A percentile compares a stretch with the other conserved stretches of the same genome.
Evolutionary conservation across 2,329 filamentous ascomycete species (phyloP).

Genomic region (Trichoderma sp.): DNA sequence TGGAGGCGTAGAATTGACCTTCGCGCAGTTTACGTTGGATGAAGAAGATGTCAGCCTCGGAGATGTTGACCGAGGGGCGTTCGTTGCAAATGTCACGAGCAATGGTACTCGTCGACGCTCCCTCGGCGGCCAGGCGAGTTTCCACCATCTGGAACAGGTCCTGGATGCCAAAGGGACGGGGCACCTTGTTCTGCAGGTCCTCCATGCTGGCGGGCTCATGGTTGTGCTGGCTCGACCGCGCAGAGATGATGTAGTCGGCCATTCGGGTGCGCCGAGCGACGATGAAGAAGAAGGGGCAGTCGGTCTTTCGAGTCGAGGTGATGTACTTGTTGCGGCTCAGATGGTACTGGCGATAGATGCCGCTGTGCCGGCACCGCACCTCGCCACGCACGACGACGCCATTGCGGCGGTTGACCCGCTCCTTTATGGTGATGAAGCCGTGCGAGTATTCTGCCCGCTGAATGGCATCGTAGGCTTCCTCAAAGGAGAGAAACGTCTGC

Average conservation of each 20-base stretch:
- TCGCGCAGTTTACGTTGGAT: slow-evolving; percentile 21
- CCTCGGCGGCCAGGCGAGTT: slow-evolving; percentile 8
- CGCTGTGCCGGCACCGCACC: slow-evolving; percentile 15
- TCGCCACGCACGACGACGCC: slow-evolving; percentile 18
- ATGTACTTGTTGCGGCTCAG: slow-evolving; percentile 20
- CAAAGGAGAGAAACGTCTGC: slow-evolving; percentile 16
- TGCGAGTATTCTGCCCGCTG: slow-evolving; percentile 14
- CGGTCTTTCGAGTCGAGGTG: slow-evolving; percentile 14
- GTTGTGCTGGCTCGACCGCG: slow-evolving; percentile 17
- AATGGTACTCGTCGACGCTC: slow-evolving; percentile 7
- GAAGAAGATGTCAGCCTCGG: slow-evolving; percentile 20
- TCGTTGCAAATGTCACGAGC: slow-evolving; percentile 15
- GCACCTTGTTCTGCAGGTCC: slow-evolving; percentile 17
- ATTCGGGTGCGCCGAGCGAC: slow-evolving; percentile 16
- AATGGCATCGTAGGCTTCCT: slow-evolving; percentile 18
- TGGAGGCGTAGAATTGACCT: slow-evolving; percentile 16
- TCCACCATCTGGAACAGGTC: slow-evolving; percentile 15
- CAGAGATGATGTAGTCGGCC: slow-evolving; percentile 20
- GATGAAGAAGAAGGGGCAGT: slow-evolving; percentile 20
- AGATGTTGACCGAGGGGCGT: slow-evolving; percentile 11
- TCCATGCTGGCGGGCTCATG: slow-evolving; percentile 15
- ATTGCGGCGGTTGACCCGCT: slow-evolving; percentile 18
- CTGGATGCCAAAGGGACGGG: slow-evolving; percentile 19
- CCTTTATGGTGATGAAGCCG: slow-evolving; percentile 19
- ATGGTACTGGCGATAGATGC: slow-evolving; percentile 20